A percentile compares a stretch with the other conserved stretches of the same genome.
phyloP scores from a whole-genome alignment of 2,329 filamentous ascomycete genomes.

The Ophiocordyceps sinensis region DNA sequence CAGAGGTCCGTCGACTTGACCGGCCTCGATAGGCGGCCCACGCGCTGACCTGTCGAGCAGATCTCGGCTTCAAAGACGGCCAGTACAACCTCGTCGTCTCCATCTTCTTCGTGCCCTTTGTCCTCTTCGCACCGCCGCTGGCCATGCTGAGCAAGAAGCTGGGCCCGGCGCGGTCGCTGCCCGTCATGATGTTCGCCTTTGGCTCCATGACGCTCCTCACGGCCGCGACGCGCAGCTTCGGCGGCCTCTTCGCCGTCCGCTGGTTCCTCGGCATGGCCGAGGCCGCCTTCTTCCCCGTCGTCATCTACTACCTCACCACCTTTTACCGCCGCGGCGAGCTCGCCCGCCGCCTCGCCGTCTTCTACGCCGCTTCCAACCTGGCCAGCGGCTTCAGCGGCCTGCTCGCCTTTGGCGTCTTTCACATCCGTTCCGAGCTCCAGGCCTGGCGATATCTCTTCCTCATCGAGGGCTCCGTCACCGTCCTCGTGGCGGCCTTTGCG shows the following conservation, averaged over 20 bases:
- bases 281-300: conserved; percentile 38
- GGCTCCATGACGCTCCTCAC: conserved; percentile 51
- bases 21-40: neutral
- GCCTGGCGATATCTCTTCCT: conserved; percentile 38
- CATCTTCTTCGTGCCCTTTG: conserved; percentile 66
- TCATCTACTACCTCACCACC: conserved; percentile 36
- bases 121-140: conserved; percentile 47
- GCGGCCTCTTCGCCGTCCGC: conserved; percentile 32
- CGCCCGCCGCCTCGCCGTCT: conserved; percentile 39
- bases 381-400: conserved; percentile 42
- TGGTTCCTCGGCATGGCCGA: conserved; percentile 39
- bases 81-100: conserved; percentile 59
- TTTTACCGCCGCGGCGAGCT: conserved; percentile 35
- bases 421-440: conserved; percentile 23
- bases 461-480: conserved; percentile 40
- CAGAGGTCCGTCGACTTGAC: conserved; percentile 10
- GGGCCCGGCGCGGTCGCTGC: conserved; percentile 52
- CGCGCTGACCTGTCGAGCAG: conserved; percentile 9
- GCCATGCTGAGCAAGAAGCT: conserved; percentile 56
- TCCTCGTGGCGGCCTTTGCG: conserved; percentile 48
- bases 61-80: conserved; percentile 36
- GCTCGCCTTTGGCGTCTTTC: conserved; percentile 33
- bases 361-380: conserved; percentile 64
- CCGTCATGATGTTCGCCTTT: conserved; percentile 57
- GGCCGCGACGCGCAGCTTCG: conserved; percentile 34